These are phyloP conservation scores for Tolypocladium guangdongense DNA, from an alignment of 2,329 filamentous ascomycete genomes.

Conservation along the genomic window DNA sequence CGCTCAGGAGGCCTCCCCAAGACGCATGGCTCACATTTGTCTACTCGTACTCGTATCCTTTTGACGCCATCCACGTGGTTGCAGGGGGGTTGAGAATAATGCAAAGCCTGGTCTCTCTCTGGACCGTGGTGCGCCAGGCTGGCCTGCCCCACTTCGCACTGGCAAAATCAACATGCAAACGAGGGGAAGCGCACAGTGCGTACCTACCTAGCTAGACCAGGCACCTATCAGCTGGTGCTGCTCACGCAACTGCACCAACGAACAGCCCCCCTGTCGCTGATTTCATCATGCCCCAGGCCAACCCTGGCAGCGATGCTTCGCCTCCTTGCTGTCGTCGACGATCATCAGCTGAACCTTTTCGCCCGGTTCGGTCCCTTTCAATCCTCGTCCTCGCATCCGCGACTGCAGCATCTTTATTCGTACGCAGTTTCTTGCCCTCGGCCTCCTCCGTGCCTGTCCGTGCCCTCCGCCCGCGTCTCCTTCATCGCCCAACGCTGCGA, in stretches of 20 bases:
- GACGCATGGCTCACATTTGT: too few species aligned
- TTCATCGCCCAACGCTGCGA: neutral
- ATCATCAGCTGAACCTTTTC: neutral
- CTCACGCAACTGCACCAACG: neutral
- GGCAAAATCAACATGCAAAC: neutral
- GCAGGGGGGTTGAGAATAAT: neutral
- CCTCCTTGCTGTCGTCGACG: conserved; percentile 5
- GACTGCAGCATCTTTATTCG: neutral
- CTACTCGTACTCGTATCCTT: too few species aligned
- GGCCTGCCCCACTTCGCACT: neutral
- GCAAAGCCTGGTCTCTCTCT: neutral
- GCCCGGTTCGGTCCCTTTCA: neutral
- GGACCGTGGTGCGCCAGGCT: too few species aligned
- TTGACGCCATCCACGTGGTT: neutral
- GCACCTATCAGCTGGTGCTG: neutral
- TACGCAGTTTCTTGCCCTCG: neutral
- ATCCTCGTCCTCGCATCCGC: neutral
- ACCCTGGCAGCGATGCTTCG: conserved; percentile 3
- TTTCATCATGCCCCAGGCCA: neutral
- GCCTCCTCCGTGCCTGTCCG: neutral
- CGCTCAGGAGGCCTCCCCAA: too few species aligned
- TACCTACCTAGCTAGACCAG: too few species aligned
- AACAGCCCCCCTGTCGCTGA: neutral
- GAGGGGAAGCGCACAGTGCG: too few species aligned
- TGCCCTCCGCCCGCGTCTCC: neutral